Base-by-base conservation (phyloP, 148 eudicot genomes). In the Arctostaphylos glauca region DNA sequence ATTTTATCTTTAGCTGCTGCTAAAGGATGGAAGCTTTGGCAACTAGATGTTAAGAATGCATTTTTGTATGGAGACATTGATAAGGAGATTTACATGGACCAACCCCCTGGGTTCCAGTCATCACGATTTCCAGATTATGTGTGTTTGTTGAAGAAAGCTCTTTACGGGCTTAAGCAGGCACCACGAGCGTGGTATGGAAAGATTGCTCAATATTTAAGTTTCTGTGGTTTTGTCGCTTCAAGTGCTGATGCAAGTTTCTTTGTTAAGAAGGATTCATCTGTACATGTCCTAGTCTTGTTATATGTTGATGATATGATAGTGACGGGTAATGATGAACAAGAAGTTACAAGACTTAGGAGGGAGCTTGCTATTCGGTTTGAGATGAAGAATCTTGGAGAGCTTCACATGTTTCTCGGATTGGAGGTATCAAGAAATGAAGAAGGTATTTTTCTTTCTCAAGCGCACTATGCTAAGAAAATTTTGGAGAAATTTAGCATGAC, bases 111-210 rank as follows among this genome's bases (percentile, higher is more conserved):
- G 2, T 83, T 44, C 15, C 8, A n/a, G 3, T 21, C 49, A 4
- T 46, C 52, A 80, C n/a, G 80, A 7, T 38, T 38, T 6, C 66
- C 70, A 55, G 43, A 74, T 23, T 67, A 76, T 38, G 81, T 84
- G 38, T 81, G 67, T 19, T n/a, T 50, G 6, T 21, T 84, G 7
- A n/a, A 55, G 31, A 81, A 84, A 5, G 84, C 86, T 8, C 81
- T 83, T 31, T 77, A 77, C 18, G 76, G 85, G 21, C 50, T 77
- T 43, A 77, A 77, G 74, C 81, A 83, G 31, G 81, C 76, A 15
- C 85, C 81, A 1, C 58, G 38, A 62, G 81, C 74, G 18, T 76
- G 80, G 81, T 74, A 83, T 50, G 41, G 73, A 60, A 53, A 21
- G 13, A 66, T 16, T 66, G 31, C 19, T 56, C 62, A 56, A 56